Base-by-base conservation (phyloP, 148 eudicot genomes). In the Amaranthus palmeri region DNA sequence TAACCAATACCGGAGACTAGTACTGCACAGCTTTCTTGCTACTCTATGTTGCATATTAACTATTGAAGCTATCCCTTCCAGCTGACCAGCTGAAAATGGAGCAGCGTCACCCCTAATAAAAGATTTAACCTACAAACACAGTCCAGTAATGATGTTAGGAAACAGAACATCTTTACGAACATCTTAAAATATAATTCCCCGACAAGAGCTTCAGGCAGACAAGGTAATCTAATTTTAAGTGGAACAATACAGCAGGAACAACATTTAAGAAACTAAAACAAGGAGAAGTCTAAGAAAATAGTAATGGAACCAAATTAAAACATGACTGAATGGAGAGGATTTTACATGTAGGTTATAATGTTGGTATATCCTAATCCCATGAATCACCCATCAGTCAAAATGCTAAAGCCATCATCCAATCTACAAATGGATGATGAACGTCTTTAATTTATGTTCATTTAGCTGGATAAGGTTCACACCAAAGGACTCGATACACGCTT, bases 1-100 rank as follows among this genome's bases (percentile, higher is more conserved):
- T 64, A 90, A 81, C 99, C 99, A 96, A 83, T 96, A 96, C 6
- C 96, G 86, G 3, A 92, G 82, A 80, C 95, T 92, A 79, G 74
- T 83, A 78, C 57, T 88, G 75, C 76, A 82, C 46, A 96, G 81
- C 80, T 76, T 90, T 74, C 83, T 88, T 65, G 85, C 88, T 54
- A 85, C 60, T 83, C 81, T 88, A 13, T 71, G 64, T 46, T 90
- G 85, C 93, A 87, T 86, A 78, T 82, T 96, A 44, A 88, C 82
- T 18, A 85, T 36, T 13, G 93, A 83, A 48, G 90, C 88, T 46
- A 92, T 86, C 10, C 92, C 92, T 87, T 96, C 99, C 68, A 96
- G 80, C 79, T 88, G 86, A 48, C 93, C 96, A 60, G 96, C 82
- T 80, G 92, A 81, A 81, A 88, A 88, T 79, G 97, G 99, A 63